Evolutionary conservation across 371 early-diverging fungal genomes (phyloP), one percentile per base, ranked within the genome.

Genomic region (Mucor circinelloides): DNA sequence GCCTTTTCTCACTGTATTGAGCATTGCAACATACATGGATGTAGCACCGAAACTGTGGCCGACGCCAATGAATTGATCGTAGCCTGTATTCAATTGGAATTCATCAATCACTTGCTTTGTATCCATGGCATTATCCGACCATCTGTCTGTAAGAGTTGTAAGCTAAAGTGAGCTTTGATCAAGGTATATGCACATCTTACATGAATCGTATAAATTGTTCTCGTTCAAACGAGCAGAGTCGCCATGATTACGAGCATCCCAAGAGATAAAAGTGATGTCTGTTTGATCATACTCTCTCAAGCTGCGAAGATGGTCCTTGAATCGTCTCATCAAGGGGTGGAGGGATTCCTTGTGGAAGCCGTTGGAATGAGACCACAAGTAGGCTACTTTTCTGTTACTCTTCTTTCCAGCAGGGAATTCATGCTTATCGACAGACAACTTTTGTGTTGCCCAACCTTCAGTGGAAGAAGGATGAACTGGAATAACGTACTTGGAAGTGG

Each of bases 31-130:
- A 60, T 71, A 79, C 82, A 79, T 79, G 21, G 74, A 67, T 9
- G 79, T 78, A 25, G 74, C 83, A 27, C 83, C 81, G 64, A 81
- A 76, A 28, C 79, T 77, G 58, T 83, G 83, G 1, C 83, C 81
- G 30, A 83, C 62, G 21, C 79, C 79, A 40, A 83, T 63, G 19
- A 83, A 38, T 27, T 62, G 64, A 55, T 75, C 71, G 23, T 80
- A 71, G 7, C 55, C 48, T 19, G 28, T 31, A 23, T 71, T 67
- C 15, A 79, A 50, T 3, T 65, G 68, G 54, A 78, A 59, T 21
- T 64, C 34, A 42, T 78, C 76, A 17, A 83, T 52, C 0, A 83
- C 70, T 46, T 79, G 78, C 40, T 65, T 61, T 10, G 78, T 74
- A 65, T 83, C 83, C 67, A 76, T 67, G 10, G 74, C 79, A 68